Percentiles rank a stretch among this genome's conserved stretches.
These are phyloP conservation scores for Magnaporthales sp. DNA, from an alignment of 2,329 filamentous ascomycete species.

Conservation along the genomic window DNA sequence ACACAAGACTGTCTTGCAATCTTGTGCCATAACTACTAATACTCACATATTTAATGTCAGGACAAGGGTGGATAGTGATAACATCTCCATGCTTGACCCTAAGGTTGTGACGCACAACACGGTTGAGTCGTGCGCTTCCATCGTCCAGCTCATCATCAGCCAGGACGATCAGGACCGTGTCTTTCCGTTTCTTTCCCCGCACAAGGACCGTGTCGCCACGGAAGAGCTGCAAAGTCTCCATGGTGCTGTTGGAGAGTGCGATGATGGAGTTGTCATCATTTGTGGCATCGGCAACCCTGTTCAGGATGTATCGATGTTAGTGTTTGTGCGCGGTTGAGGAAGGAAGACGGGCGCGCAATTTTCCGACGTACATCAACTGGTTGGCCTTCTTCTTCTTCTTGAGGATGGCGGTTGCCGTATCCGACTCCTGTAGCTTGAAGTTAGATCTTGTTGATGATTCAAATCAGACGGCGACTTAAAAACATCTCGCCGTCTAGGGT, in stretches of 20 bases:
- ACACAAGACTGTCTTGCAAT: background rate
- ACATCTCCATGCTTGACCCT: constrained; percentile 98
- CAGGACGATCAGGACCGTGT: constrained; percentile 94
- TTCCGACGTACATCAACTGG: constrained; percentile 69
- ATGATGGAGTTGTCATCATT: constrained; percentile 99
- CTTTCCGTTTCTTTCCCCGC: constrained; percentile 99
- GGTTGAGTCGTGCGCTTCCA: constrained; percentile 93
- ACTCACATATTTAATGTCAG: constrained; percentile 99
- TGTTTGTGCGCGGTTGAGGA: background rate
- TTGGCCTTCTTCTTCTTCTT: constrained; percentile 99
- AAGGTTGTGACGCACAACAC: constrained; percentile 95
- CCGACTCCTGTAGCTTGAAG: constrained; percentile 57
- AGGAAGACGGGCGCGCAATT: background rate
- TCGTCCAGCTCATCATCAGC: constrained; percentile 98
- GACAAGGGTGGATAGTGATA: constrained; percentile 93
- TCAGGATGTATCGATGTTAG: background rate
- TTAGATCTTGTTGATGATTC: background rate
- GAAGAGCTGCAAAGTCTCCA: constrained; percentile 98
- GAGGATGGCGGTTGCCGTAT: constrained; percentile 89
- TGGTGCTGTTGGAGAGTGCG: constrained; percentile 94
- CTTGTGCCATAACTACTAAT: background rate
- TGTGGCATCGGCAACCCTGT: constrained; percentile 90
- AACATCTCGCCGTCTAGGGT: background rate
- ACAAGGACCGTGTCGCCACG: constrained; percentile 96
- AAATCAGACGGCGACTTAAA: constrained; percentile 2